These are phyloP conservation scores for Chenopodium berlandieri DNA, from an alignment of 148 eudicot genomes.

Conservation along the genomic window DNA sequence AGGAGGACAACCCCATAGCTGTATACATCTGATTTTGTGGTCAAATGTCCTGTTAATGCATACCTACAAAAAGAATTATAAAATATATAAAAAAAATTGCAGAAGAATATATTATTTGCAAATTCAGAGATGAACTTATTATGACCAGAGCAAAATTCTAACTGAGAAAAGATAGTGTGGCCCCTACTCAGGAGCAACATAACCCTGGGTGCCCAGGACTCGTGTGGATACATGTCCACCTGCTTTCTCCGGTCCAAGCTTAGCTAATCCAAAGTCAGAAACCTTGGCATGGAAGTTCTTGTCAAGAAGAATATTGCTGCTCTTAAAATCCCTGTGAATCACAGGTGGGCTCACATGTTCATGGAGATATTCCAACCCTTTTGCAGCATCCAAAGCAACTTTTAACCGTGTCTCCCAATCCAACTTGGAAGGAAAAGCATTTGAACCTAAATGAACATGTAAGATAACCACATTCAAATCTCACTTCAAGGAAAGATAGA, in stretches of 20 bases:
- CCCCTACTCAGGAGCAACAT: slow-evolving; percentile 95
- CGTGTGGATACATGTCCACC: slow-evolving; percentile 96
- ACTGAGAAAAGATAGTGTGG: neutral
- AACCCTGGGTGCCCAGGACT: slow-evolving; percentile 94
- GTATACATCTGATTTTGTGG: slow-evolving; percentile 93
- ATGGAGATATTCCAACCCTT: slow-evolving; percentile 94
- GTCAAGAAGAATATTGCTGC: slow-evolving; percentile 93
- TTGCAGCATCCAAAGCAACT: slow-evolving; percentile 93
- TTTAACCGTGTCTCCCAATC: slow-evolving; percentile 77
- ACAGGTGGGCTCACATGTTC: slow-evolving; percentile 91
- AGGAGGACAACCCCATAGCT: slow-evolving; percentile 94
- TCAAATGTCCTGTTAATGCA: slow-evolving; percentile 90
- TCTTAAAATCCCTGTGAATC: slow-evolving; percentile 94
- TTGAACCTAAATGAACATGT: slow-evolving; percentile 44
- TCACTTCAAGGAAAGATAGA: neutral
- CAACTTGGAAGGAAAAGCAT: slow-evolving; percentile 46
- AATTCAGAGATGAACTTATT: no score
- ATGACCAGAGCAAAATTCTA: neutral
- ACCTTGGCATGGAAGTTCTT: slow-evolving; percentile 83
- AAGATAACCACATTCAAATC: neutral
- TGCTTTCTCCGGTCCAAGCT: slow-evolving; percentile 89
- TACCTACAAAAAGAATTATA: slow-evolving; percentile 40
- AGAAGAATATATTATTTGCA: no score
- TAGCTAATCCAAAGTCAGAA: slow-evolving; percentile 97
- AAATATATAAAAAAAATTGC: neutral